Evolutionary conservation across 257 asterid species (phyloP), one percentile per base, ranked within the genome.

Genomic region (Solanum boliviense): DNA sequence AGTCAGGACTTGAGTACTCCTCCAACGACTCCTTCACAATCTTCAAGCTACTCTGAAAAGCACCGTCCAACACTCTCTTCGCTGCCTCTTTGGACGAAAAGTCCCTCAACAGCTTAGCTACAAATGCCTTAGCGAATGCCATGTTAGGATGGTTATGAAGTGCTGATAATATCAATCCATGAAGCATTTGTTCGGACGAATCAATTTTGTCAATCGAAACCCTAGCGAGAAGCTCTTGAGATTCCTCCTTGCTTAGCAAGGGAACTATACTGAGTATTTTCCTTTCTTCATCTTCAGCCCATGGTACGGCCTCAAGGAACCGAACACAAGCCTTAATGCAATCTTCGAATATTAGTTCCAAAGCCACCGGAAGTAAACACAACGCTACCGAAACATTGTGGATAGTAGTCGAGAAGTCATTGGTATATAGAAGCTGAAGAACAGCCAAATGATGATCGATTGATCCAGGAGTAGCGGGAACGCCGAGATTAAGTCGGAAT

Each of bases 271-370:
- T 86, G 48, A 95, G 31, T 23, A 97, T 86, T 89, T 89, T 93
- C 58, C 81, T 91, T 84, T 95, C 99, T 89, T 97, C 98, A 12
- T 97, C 98, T 84, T 97, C 98, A 5, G 98, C 92, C 99, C 99
- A 97, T 5, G 99, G 99, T 73, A 97, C 98, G 21, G 98, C 98
- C 94, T 97, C 99, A 1, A 97, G 94, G 90, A 93, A 94, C 71
- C 75, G 89, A 21, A 97, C 91, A 76, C 98, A 97, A 1, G 98
- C 98, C 87, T 84, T 93, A 46, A 95, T 92, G 86, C 98, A 97
- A 71, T 97, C 99, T 91, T 97, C 99, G 79, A 97, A 95, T 62
- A 97, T 92, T 88, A 95, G 90, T 83, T 97, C 93, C 9, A 95
- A 92, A 65, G 99, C 98, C n/a, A 97, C 91, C 0, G 96, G 96